A percentile compares a stretch with the other conserved stretches of the same genome.
phyloP scores from a whole-genome alignment of 257 asterid genomes.

The Prunella vulgaris region DNA sequence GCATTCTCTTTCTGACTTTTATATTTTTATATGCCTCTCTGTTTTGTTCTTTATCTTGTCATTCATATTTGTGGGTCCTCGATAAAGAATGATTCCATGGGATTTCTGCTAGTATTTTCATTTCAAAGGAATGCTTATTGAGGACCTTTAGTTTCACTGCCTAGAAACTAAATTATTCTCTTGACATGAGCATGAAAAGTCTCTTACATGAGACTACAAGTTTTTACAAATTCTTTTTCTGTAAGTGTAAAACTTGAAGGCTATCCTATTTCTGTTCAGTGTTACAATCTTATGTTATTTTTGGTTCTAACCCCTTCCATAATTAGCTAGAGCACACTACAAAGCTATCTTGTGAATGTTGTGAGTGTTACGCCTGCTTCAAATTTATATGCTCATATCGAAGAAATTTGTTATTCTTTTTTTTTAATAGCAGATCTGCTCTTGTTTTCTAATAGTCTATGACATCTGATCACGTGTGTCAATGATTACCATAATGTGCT shows the following conservation, averaged over 20 bases:
- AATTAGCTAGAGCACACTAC: neutral
- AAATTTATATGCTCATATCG: neutral
- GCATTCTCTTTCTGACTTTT: constrained; percentile 2
- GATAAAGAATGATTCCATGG: neutral
- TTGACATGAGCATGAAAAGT: neutral
- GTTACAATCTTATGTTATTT: constrained; percentile 12
- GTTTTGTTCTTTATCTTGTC: constrained; percentile 15
- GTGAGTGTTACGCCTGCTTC: neutral
- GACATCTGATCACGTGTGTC: constrained; percentile 1
- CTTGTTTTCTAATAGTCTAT: neutral
- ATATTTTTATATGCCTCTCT: neutral
- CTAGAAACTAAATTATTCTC: neutral
- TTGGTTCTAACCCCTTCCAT: neutral
- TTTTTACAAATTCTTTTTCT: neutral
- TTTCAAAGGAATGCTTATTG: constrained; percentile 12
- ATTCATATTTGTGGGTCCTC: constrained; percentile 19
- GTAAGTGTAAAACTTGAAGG: neutral
- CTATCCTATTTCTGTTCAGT: constrained; percentile 6
- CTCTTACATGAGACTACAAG: neutral
- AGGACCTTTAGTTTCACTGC: neutral
- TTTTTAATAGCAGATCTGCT: neutral
- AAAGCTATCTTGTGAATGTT: constrained; percentile 2
- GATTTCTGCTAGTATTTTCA: neutral
- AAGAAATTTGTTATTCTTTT: neutral
- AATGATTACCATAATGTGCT: neutral